Percentiles rank a stretch among this genome's conserved stretches.
Evolutionary conservation across 192 early-diverging fungal species (phyloP).

Genomic region (Gamsiella multidivaricata): DNA sequence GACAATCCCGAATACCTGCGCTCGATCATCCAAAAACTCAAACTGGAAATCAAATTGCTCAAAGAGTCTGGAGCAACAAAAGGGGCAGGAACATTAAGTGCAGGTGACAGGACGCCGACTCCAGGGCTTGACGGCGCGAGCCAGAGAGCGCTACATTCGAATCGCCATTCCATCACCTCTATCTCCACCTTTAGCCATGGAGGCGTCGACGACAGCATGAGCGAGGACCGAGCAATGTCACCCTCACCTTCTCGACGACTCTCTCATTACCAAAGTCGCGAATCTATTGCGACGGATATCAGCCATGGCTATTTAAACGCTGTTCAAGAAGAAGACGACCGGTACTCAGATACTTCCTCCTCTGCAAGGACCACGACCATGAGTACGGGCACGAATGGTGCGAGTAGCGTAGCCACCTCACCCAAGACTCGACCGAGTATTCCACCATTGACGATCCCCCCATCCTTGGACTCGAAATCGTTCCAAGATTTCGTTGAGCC

Average conservation of each 20-base stretch:
- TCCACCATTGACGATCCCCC: constrained; percentile 13
- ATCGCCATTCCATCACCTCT: constrained; percentile 28
- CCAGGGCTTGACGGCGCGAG: not conserved
- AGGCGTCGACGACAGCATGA: not conserved
- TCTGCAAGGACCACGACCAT: constrained; percentile 12
- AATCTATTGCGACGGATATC: constrained; percentile 36
- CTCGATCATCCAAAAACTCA: constrained; percentile 70
- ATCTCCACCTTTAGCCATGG: not conserved
- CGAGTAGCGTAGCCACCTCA: constrained; percentile 31
- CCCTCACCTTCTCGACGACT: constrained; percentile 35
- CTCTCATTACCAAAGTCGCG: constrained; percentile 33
- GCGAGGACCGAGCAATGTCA: constrained; percentile 18
- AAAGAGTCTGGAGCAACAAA: constrained; percentile 25
- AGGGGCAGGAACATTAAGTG: constrained; percentile 2
- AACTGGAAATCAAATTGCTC: constrained; percentile 62
- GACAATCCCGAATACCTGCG: constrained; percentile 76
- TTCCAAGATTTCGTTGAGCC: constrained; percentile 69
- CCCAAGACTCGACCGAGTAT: constrained; percentile 11
- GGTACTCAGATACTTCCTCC: constrained; percentile 30
- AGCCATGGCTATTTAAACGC: constrained; percentile 35
- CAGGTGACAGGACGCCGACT: not conserved
- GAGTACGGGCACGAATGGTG: not conserved
- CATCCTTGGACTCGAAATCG: constrained; percentile 18
- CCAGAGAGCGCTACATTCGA: constrained; percentile 13
- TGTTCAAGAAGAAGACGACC: constrained; percentile 42